Base-by-base conservation (phyloP, 1,284 basidiomycete genomes). In the Cystobasidium sp. region DNA sequence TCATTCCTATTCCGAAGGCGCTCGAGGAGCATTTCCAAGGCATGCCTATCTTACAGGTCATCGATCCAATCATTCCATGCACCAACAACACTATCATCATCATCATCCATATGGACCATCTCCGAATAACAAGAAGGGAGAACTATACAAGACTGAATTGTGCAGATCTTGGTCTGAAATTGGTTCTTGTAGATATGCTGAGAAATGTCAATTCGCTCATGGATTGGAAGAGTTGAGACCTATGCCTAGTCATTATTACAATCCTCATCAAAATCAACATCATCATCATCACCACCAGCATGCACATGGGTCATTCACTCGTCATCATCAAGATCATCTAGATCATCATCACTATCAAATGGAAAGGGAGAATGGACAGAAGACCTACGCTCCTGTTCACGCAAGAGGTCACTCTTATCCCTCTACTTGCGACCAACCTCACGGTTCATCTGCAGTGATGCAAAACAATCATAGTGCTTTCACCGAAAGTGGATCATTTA, bases 101-200 rank as follows among this genome's bases (percentile, higher is more conserved):
- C 24, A 41, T 37, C n/a, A 31, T 10, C 49, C 61, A 37, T 43
- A 20, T 53, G 91, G 92, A 0, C 92, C 91, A 8, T 92, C 90
- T 76, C 89, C 91, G 4, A 93, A 92, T 83, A 94, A 94, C 80
- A 86, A 91, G 77, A 95, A 95, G 84, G 82, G 92, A 44, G 91
- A 90, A 24, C 81, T 94, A 61, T 95, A 94, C 86, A 95, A 95
- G 86, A 95, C 93, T 0, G 93, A 95, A 81, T 79, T 94, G 46
- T 95, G 93, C 83, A 86, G 93, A 76, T 93, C 91, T 81, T 95
- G 93, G 92, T 93, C 94, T 82, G 93, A 95, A 83, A 93, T 93
- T 81, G 91, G 92, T 1, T 85, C 86, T n/a, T 95, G 93, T 82
- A 86, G 92, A 56, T 95, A 95, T 79, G 90, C 90, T 9, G 83